A percentile compares a stretch with the other conserved stretches of the same genome.
Conservation (phyloP, 2,329 filamentous ascomycete genomes). For the Alternaria tenuissima region DNA sequence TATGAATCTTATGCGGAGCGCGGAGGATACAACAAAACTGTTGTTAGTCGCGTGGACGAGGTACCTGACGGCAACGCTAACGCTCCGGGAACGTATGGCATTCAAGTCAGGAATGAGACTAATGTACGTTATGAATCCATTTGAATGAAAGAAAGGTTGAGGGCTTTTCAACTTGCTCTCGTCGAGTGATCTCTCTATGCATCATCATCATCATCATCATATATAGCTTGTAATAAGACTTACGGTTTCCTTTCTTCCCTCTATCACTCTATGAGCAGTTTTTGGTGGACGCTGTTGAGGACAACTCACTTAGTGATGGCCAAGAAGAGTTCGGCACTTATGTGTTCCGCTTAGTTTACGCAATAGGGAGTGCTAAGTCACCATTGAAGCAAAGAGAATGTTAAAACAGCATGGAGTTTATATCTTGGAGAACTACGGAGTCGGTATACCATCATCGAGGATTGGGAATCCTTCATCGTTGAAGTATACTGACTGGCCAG, state of each 20-base stretch:
- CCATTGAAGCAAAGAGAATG: too few species aligned
- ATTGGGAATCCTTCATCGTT: conserved; percentile 10
- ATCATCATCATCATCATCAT: neutral
- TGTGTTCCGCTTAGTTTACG: too few species aligned
- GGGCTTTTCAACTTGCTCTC: neutral
- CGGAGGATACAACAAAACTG: neutral
- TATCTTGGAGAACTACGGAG: neutral
- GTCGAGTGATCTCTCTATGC: neutral
- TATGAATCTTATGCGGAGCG: neutral
- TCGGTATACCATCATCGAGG: neutral
- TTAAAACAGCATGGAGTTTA: too few species aligned
- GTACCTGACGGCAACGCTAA: neutral
- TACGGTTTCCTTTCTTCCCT: neutral
- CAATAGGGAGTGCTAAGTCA: too few species aligned
- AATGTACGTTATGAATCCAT: neutral
- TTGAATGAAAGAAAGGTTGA: neutral
- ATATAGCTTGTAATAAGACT: neutral
- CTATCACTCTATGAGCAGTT: too few species aligned
- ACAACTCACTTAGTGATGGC: too few species aligned
- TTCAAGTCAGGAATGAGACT: neutral
- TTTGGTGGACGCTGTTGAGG: too few species aligned
- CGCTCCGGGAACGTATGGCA: neutral
- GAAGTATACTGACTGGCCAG: conserved; percentile 8
- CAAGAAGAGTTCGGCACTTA: too few species aligned
- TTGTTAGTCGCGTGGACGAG: neutral